A percentile compares a stretch with the other conserved stretches of the same genome.
phyloP scores from a whole-genome alignment of 306 rosid genomes.

The Pachyrhizus erosus region DNA sequence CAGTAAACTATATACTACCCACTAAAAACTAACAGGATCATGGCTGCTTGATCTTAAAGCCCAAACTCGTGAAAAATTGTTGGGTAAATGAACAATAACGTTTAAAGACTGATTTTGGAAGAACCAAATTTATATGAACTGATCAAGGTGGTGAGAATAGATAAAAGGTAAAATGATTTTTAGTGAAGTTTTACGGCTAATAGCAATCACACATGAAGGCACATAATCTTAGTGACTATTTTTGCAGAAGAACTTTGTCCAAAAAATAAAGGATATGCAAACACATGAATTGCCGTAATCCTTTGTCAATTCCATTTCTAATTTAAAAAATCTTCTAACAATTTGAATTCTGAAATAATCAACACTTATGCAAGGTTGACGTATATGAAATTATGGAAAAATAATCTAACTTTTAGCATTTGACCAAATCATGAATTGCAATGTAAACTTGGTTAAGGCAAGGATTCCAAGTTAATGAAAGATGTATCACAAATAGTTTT shows the following conservation, averaged over 20 bases:
- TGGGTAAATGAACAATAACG: slow-evolving; percentile 10
- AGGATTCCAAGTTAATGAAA: background rate
- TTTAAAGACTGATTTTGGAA: background rate
- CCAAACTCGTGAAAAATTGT: slow-evolving; percentile 13
- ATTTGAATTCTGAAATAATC: background rate
- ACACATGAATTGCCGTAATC: background rate
- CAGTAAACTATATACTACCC: background rate
- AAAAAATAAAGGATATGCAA: background rate
- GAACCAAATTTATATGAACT: background rate
- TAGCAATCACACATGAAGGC: slow-evolving; percentile 11
- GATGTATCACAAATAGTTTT: background rate
- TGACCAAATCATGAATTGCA: slow-evolving; percentile 1
- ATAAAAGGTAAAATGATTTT: background rate
- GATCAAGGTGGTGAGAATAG: background rate
- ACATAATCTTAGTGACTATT: background rate
- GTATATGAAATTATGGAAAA: background rate
- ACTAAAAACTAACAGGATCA: slow-evolving; percentile 33
- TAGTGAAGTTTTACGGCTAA: background rate
- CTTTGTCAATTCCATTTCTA: background rate
- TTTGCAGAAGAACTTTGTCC: background rate
- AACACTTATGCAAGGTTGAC: background rate
- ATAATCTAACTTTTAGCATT: background rate
- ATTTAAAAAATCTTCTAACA: background rate
- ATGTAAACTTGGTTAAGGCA: background rate
- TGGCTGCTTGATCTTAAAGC: slow-evolving; percentile 7